Evolutionary conservation across 805 yeast genomes (phyloP), one percentile per base, ranked within the genome.

Genomic region (Lipomyces japonicus): DNA sequence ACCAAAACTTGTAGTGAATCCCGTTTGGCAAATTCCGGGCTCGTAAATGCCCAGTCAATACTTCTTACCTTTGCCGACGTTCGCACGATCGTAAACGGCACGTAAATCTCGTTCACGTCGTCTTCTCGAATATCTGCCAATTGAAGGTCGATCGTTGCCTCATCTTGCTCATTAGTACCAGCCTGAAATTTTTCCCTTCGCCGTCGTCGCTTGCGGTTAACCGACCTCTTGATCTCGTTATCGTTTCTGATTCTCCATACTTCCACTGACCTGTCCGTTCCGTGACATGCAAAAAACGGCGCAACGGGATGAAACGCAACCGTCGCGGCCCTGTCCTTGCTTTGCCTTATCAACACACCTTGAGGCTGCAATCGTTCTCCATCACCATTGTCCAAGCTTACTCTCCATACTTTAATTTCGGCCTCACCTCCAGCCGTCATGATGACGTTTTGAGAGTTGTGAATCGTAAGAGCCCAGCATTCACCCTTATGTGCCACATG

Each of bases 401-500:
- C 62, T 23, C 69, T 67, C 97, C 97, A 93, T 6, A 90, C 74
- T 65, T 86, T 87, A 28, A 86, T 75, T 64, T 88, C 95, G 57
- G 85, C 82, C 57, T 86, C 89, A 61, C 80, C 78, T 39, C 96
- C 90, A 25, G 85, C 76, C 0, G 97, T 89, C 19, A 89, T 68
- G 25, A 78, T 70, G 46, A 82, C 56, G 3, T 19, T 26, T 28
- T 71, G 66, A 7, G 67, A 65, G 39, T 72, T 70, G 18, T 48
- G 45, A 18, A 80, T 65, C 2, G 79, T 85, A 62, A 89, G 66
- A 2, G 86, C 73, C 97, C 97, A 93, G 70, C 96, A 87, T 67
- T 93, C 97, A 51, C 91, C 90, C 21, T 85, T 75, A 65, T 88
- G 96, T 0, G 97, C 96, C 54, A 89, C 81, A 65, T 90, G 97